Evolutionary conservation across 495 filamentous ascomycete genomes (phyloP).

Genomic region (Aspergillus hancockii): DNA sequence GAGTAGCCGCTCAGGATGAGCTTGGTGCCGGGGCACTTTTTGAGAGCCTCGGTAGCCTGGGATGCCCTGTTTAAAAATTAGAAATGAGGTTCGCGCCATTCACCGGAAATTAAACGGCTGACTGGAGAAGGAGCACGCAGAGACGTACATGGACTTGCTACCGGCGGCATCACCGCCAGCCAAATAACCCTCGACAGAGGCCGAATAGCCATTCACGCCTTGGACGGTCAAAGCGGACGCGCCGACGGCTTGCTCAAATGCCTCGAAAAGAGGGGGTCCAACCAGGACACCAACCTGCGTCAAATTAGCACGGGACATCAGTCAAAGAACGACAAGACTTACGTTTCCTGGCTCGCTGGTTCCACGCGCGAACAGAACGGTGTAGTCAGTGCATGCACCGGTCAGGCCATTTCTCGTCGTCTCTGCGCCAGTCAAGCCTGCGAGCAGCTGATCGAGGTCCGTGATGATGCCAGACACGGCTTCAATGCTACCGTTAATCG

Average conservation of each 20-base stretch:
- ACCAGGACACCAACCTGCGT: not conserved
- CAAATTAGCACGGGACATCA: not conserved
- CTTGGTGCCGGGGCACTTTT: not conserved
- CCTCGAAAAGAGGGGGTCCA: not conserved
- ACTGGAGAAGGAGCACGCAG: not conserved
- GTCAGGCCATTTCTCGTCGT: not conserved
- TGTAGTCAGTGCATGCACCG: not conserved
- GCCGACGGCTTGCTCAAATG: not conserved
- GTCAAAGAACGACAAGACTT: not conserved
- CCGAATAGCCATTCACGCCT: not conserved
- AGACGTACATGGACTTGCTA: not conserved
- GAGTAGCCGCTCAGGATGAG: constrained; percentile 4
- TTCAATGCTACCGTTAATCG: not conserved
- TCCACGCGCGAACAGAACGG: not conserved
- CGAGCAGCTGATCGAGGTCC: not conserved
- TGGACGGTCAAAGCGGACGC: not conserved
- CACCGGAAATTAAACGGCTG: not conserved
- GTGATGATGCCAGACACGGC: not conserved
- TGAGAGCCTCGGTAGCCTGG: not conserved
- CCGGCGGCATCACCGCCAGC: not conserved
- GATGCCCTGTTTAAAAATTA: not conserved
- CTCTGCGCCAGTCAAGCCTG: not conserved
- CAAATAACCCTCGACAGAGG: not conserved
- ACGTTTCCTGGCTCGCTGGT: constrained; percentile 2
- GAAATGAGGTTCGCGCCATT: not conserved